These are phyloP conservation scores for Phytophthora constricta DNA, from an alignment of 352 stramenopile species.

Conservation along the genomic window DNA sequence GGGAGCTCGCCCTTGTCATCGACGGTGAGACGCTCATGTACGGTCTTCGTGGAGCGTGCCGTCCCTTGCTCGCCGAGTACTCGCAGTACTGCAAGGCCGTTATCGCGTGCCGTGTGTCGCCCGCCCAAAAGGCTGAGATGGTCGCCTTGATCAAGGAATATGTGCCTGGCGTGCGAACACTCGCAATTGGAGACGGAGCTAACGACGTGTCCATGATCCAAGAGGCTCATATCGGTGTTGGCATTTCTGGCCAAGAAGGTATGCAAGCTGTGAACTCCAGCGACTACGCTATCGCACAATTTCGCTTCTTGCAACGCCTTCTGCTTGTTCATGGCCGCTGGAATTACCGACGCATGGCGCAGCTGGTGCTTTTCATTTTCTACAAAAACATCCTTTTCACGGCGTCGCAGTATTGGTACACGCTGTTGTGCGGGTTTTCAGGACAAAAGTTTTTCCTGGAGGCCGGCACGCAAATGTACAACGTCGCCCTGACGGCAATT, in stretches of 20 bases:
- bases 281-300: conserved; percentile 94
- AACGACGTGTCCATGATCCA: conserved; percentile 98
- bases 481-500: conserved; percentile 74
- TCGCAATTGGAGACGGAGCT: conserved; percentile 93
- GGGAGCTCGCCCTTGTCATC: conserved; percentile 78
- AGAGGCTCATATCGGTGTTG: conserved; percentile 91
- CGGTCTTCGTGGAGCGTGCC: conserved; percentile 52
- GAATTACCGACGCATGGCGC: conserved; percentile 91
- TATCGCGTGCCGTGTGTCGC: conserved; percentile 88
- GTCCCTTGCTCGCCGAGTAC: conserved; percentile 61
- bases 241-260: conserved; percentile 92
- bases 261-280: conserved; percentile 94
- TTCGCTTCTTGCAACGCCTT: conserved; percentile 91
- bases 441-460: conserved; percentile 89
- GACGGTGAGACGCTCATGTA: conserved; percentile 78
- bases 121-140: conserved; percentile 88
- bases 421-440: conserved; percentile 75
- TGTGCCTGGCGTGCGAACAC: conserved; percentile 72
- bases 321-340: conserved; percentile 92
- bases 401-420: conserved; percentile 79
- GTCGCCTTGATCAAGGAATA: conserved; percentile 83
- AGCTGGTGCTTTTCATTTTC: conserved; percentile 93
- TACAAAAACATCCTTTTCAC: conserved; percentile 94
- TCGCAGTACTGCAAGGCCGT: conserved; percentile 88
- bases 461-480: conserved; percentile 81